phyloP scores from a whole-genome alignment of 179 eudicot species.

The Amaranthus tricolor region DNA sequence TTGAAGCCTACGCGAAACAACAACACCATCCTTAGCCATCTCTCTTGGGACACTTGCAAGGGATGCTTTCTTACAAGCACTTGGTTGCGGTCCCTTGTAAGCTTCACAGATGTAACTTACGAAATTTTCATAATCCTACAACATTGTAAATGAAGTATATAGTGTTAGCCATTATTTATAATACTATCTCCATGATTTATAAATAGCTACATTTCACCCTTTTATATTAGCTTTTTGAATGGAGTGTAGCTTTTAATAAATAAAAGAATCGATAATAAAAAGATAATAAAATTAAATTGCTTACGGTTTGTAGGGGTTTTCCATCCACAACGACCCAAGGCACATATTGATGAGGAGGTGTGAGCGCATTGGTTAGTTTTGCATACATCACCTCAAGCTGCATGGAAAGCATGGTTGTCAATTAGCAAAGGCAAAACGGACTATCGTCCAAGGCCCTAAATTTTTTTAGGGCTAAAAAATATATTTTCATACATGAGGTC shows the following conservation, averaged over 20 bases:
- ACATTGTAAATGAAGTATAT: background rate
- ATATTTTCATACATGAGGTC: no score
- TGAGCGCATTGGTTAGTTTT: constrained; percentile 52
- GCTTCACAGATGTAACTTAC: constrained; percentile 63
- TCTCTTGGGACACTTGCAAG: constrained; percentile 18
- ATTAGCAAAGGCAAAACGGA: no score
- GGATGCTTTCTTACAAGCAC: constrained; percentile 47
- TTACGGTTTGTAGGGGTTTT: constrained; percentile 47
- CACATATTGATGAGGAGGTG: constrained; percentile 75
- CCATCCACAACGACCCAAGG: constrained; percentile 92
- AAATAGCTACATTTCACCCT: no score
- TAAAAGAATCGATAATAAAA: background rate
- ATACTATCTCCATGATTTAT: background rate
- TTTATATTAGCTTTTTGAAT: no score
- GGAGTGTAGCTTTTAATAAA: no score
- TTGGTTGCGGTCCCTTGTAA: constrained; percentile 52
- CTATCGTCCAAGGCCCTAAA: no score
- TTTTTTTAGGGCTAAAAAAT: no score
- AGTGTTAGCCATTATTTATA: background rate
- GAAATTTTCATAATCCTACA: constrained; percentile 60
- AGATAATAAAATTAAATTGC: background rate
- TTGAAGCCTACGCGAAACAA: constrained; percentile 25
- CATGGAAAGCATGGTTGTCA: constrained; percentile 14
- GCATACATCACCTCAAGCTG: constrained; percentile 81
- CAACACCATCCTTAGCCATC: constrained; percentile 18